Percentiles rank a stretch among this genome's conserved stretches.
Evolutionary conservation across 2,329 filamentous ascomycete species (phyloP).

Genomic region (Apiospora sp.): DNA sequence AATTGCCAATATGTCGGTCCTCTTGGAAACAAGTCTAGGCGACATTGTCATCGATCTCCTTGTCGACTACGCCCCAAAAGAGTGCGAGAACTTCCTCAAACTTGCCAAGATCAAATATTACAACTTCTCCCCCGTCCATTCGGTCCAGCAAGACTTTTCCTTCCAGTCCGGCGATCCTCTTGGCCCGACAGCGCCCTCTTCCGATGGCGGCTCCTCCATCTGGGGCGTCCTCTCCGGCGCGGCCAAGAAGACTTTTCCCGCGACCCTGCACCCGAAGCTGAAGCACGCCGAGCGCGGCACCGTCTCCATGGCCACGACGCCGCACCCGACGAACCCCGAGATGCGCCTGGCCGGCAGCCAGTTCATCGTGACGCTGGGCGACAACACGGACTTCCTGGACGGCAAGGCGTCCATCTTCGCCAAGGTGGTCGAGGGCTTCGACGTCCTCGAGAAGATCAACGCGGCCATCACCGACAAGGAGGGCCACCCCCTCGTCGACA

Average conservation of each 20-base stretch:
- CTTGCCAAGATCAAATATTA: slow-evolving; percentile 99
- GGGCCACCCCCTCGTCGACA: slow-evolving; percentile 89
- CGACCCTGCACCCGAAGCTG: slow-evolving; percentile 85
- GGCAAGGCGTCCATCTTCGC: slow-evolving; percentile 96
- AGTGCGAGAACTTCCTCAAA: slow-evolving; percentile 98
- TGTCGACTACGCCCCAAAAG: slow-evolving; percentile 86
- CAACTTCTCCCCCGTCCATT: slow-evolving; percentile 94
- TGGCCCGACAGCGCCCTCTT: slow-evolving; percentile 82
- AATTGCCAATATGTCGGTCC: slow-evolving; percentile 77
- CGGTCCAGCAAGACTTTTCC: slow-evolving; percentile 92
- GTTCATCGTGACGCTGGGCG: slow-evolving; percentile 90
- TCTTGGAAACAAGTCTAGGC: slow-evolving; percentile 90
- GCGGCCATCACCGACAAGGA: slow-evolving; percentile 85
- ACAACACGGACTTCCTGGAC: slow-evolving; percentile 89
- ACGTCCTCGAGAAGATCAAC: slow-evolving; percentile 93
- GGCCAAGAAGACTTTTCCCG: slow-evolving; percentile 78
- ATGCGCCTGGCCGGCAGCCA: slow-evolving; percentile 86
- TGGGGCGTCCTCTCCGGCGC: slow-evolving; percentile 82
- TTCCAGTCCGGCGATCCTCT: slow-evolving; percentile 96
- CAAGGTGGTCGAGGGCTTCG: slow-evolving; percentile 94
- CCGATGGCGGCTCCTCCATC: slow-evolving; percentile 92
- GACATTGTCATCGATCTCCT: slow-evolving; percentile 95
- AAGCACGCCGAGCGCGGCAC: slow-evolving; percentile 91
- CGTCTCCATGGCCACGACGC: slow-evolving; percentile 96
- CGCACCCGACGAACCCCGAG: slow-evolving; percentile 78